A percentile compares a stretch with the other conserved stretches of the same genome.
phyloP scores from a whole-genome alignment of 495 filamentous ascomycete genomes.

The Aspergillus leporis region DNA sequence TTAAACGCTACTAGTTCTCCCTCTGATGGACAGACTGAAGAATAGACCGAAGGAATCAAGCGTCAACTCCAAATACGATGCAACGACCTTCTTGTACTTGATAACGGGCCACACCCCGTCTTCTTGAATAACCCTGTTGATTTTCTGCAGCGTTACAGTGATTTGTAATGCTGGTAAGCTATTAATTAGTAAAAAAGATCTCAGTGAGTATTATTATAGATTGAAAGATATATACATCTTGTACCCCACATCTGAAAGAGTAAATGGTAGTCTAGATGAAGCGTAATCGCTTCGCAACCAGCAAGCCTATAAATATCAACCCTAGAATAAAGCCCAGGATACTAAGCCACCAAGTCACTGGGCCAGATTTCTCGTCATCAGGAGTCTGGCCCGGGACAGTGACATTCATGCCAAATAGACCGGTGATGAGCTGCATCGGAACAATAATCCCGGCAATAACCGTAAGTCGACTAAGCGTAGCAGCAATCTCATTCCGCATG shows the following conservation, averaged over 20 bases:
- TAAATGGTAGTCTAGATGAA: conserved; percentile 12
- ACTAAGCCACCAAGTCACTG: conserved; percentile 66
- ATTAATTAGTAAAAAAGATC: too few species aligned
- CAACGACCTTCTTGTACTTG: too few species aligned
- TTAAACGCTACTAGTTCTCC: too few species aligned
- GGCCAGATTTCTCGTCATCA: not conserved
- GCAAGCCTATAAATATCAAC: conserved; percentile 14
- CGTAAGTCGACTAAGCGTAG: conserved; percentile 80
- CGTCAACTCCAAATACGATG: too few species aligned
- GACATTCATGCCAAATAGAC: conserved; percentile 95
- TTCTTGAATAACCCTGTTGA: too few species aligned
- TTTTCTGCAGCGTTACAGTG: too few species aligned
- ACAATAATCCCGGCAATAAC: conserved; percentile 84
- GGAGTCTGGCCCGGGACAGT: conserved; percentile 63
- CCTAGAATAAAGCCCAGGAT: conserved; percentile 62
- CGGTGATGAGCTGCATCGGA: conserved; percentile 83
- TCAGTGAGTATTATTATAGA: too few species aligned
- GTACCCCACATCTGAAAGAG: not conserved
- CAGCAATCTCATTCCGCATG: conserved; percentile 71
- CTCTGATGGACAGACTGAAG: too few species aligned
- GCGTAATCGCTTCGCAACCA: conserved; percentile 17
- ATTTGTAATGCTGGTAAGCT: too few species aligned
- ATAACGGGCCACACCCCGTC: too few species aligned
- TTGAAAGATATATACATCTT: not conserved
- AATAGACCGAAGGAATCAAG: too few species aligned